Base-by-base conservation (phyloP, 2,329 filamentous ascomycete genomes). In the Nothopassalora personata region DNA sequence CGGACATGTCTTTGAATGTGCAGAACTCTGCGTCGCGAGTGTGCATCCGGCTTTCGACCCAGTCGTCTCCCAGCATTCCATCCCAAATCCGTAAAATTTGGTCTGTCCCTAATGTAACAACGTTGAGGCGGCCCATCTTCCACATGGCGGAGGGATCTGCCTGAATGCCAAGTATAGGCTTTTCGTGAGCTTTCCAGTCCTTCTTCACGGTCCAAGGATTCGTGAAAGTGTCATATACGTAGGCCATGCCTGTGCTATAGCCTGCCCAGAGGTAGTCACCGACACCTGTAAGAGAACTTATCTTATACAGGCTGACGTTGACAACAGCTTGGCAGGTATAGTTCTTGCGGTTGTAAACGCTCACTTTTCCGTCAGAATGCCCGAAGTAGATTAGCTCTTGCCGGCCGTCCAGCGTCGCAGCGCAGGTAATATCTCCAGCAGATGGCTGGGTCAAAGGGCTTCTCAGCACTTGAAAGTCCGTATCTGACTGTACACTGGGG, bases 201-300 rank as follows among this genome's bases (percentile, higher is more conserved):
- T 99, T 99, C 76, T 90, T 87, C 28, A 96, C 85, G 19, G 82
- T 82, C 94, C 94, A 99, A 0, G 93, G 93, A n/a, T 83, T 85
- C 31, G 84, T 82, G 9, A 79, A 83, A 10, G 90, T 88, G 72
- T 99, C 92, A 74, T 97, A 99, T 7, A 97, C 89, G 68, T 91
- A 94, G 33, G 96, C 86, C 81, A 88, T 96, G 15, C 94, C 94
- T 0, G 90, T 97, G 72, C 93, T 97, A 77, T 92, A 97, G 2
- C 88, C 93, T 30, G 91, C 91, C 94, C 94, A 99, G 0, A 99
- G 80, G 68, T 90, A 84, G 60, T 86, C 83, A 5, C 91, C 92
- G 3, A 91, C 88, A 8, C 91, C 90, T 1, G 86, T 84, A 56
- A 99, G 79, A 36, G 89, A 86, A 71, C 91, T 96, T 74, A 99